Evolutionary conservation across 1,284 basidiomycete genomes (phyloP).

Genomic region (Cutaneotrichosporon sp.): DNA sequence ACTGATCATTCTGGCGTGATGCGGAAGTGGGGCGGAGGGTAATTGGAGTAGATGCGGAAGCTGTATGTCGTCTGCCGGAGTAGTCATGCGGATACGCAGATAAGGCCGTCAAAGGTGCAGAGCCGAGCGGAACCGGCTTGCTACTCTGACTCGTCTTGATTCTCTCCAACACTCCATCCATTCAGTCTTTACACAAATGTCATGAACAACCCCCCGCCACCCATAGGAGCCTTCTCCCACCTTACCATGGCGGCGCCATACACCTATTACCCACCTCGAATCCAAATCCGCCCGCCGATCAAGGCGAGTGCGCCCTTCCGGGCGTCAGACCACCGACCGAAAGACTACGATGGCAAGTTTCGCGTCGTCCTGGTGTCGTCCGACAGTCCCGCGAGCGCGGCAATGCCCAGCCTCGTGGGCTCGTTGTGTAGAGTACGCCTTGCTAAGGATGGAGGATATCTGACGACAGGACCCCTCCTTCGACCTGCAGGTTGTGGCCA

Average conservation of each 20-base stretch:
- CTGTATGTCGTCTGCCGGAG: neutral
- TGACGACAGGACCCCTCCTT: slow-evolving; percentile 66
- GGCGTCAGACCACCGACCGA: slow-evolving; percentile 31
- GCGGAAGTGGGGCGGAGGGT: too few species aligned
- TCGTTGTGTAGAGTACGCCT: slow-evolving; percentile 66
- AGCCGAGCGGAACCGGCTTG: neutral
- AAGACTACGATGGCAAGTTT: slow-evolving; percentile 40
- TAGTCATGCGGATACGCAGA: neutral
- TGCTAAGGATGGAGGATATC: neutral
- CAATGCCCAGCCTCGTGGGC: slow-evolving; percentile 80
- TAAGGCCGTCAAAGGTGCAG: too few species aligned
- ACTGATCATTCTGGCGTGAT: slow-evolving; percentile 11
- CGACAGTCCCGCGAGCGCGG: slow-evolving; percentile 90
- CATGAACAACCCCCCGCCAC: neutral
- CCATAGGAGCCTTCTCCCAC: neutral
- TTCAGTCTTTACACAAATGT: neutral
- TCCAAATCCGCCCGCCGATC: slow-evolving; percentile 5
- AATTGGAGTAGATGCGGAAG: too few species aligned
- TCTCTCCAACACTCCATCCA: neutral
- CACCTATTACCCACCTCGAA: neutral
- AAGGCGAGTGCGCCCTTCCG: slow-evolving; percentile 32
- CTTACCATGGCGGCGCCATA: neutral
- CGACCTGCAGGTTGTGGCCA: slow-evolving; percentile 79
- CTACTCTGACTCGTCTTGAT: too few species aligned
- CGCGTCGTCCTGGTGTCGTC: slow-evolving; percentile 81